Evolutionary conservation across 116 monocot species (phyloP), one percentile per base, ranked within the genome.

Genomic region (Thalassia testudinum): DNA sequence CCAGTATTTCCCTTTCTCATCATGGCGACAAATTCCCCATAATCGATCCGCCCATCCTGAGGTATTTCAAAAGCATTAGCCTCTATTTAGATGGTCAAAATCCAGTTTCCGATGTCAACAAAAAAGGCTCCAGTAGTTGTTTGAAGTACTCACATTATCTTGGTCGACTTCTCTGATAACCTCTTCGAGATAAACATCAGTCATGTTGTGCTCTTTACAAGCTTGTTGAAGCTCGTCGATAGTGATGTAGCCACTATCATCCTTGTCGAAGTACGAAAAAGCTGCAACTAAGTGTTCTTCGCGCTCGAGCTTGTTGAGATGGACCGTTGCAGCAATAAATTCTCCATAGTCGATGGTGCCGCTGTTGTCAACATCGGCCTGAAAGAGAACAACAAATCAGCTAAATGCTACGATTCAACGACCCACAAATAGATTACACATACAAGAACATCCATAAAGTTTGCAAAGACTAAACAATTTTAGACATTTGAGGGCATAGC

Each of bases 11-110:
- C 79, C 58, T 81, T 86, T 54, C 59, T 68, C 92, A 92, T 92
- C 92, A 92, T 92, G 17, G 86, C 77, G 24, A 86, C 86, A 65
- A 92, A 92, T 58, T 92, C 86, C 14, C 75, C 82, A 21, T 86
- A 92, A 50, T 92, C 82, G 20, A 86, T 86, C 19, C 73, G 72
- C 16, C 92, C 92, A 68, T 92, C 86, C 92, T 92, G 64, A 38
- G 10, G 10, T 10, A 34, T 5, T 5, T 3, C 3, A 3, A 34
- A 10, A 34, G 6, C 30, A 34, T 34, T 34, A 34, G 10, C 30
- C 10, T 5, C 30, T 3, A 34, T 10, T 34, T 34, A 5, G 10
- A 34, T 3, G 10, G 3, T 5, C 30, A 34, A 34, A n/a, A n/a
- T n/a, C 10, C 30, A 34, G 30, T 34, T 34, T 34, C 30, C 30